phyloP scores from a whole-genome alignment of 306 rosid species.

The Hippophae gyantsensis region DNA sequence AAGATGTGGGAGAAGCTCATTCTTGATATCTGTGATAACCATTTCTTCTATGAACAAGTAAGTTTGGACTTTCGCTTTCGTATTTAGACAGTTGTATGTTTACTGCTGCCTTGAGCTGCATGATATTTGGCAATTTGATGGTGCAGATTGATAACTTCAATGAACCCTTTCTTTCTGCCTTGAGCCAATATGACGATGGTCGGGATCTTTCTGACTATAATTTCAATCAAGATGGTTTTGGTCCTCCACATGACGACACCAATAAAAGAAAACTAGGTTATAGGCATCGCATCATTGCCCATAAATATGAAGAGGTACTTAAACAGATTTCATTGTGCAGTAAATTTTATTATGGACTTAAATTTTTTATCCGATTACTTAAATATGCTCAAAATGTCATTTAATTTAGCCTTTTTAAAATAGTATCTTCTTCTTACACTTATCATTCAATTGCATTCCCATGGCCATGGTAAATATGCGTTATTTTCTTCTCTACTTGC shows the following conservation, averaged over 20 bases:
- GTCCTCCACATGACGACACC: slow-evolving; percentile 44
- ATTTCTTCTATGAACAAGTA: slow-evolving; percentile 83
- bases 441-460: background rate
- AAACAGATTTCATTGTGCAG: background rate
- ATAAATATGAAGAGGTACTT: slow-evolving; percentile 55
- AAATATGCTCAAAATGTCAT: no score
- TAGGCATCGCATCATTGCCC: slow-evolving; percentile 63
- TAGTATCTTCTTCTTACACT: background rate
- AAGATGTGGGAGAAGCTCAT: slow-evolving; percentile 81
- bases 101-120: background rate
- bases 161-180: slow-evolving; percentile 54
- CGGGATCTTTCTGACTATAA: slow-evolving; percentile 69
- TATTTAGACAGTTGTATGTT: background rate
- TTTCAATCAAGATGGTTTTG: slow-evolving; percentile 62
- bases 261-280: slow-evolving; percentile 77
- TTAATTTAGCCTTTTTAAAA: background rate
- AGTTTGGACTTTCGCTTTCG: slow-evolving; percentile 19
- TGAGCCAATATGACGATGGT: slow-evolving; percentile 64
- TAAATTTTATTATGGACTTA: background rate
- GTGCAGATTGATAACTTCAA: slow-evolving; percentile 78
- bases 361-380: background rate
- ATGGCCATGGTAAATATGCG: background rate
- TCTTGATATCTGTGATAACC: slow-evolving; percentile 62
- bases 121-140: slow-evolving; percentile 7
- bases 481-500: no score